These are phyloP conservation scores for Tetraselmis striata DNA, from an alignment of 139 green algal species.

Conservation along the genomic window DNA sequence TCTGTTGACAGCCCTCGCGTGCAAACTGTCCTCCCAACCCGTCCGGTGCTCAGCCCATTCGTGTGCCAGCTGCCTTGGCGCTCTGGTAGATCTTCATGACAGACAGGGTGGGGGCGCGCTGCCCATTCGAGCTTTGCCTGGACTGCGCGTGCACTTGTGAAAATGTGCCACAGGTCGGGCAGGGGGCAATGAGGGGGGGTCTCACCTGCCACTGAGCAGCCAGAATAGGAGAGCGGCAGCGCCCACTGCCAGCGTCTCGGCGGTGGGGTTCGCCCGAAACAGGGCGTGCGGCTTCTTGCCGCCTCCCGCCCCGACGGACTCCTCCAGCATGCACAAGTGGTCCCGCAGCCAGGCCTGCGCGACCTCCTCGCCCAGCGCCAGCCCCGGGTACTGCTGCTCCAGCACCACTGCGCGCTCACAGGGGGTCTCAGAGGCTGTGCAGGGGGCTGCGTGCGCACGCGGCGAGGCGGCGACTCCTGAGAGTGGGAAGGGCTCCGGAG, in stretches of 20 bases:
- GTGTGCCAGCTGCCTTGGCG: too few species aligned
- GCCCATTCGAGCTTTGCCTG: too few species aligned
- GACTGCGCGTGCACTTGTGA: too few species aligned
- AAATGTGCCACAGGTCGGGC: too few species aligned
- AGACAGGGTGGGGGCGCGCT: too few species aligned
- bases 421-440: too few species aligned
- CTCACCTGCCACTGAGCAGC: background rate
- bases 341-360: background rate
- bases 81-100: too few species aligned
- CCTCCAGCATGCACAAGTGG: background rate
- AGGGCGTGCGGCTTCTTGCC: too few species aligned
- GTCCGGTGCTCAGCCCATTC: background rate
- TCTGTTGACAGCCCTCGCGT: too few species aligned
- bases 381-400: background rate
- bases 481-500: background rate
- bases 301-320: background rate
- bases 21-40: background rate
- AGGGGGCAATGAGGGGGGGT: too few species aligned
- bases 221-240: background rate
- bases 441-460: background rate
- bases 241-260: background rate
- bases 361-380: background rate
- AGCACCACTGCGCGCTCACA: background rate
- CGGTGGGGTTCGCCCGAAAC: background rate
- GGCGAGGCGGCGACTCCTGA: background rate